These are phyloP conservation scores for Cutaneotrichosporon spelunceum DNA, from an alignment of 1,284 basidiomycete genomes.

Conservation along the genomic window DNA sequence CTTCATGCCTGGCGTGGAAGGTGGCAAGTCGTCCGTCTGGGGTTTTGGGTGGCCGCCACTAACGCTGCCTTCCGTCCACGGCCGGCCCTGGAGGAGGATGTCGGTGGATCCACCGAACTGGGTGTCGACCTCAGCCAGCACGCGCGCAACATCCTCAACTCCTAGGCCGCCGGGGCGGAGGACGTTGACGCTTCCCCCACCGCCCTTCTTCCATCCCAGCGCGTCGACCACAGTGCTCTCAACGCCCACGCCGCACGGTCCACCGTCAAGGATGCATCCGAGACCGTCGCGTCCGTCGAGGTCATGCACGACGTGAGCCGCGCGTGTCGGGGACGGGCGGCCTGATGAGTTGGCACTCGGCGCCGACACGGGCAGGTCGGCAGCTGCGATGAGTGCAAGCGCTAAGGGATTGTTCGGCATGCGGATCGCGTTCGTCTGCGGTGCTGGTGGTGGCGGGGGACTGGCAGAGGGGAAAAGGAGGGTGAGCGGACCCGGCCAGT, in stretches of 20 bases:
- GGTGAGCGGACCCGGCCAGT: constrained; percentile 95
- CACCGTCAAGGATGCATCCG: constrained; percentile 85
- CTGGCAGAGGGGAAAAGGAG: constrained; percentile 76
- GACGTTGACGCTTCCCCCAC: constrained; percentile 66
- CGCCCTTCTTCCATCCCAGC: constrained; percentile 58
- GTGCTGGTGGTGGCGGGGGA: constrained; percentile 47
- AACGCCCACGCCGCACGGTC: constrained; percentile 79
- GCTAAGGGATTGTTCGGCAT: constrained; percentile 95
- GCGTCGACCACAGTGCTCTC: constrained; percentile 97
- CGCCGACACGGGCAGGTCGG: constrained; percentile 78
- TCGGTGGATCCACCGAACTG: constrained; percentile 33
- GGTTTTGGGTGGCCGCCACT: not conserved
- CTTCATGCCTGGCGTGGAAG: constrained; percentile 99
- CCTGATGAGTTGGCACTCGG: constrained; percentile 95
- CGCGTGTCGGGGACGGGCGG: constrained; percentile 89
- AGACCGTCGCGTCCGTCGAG: constrained; percentile 62
- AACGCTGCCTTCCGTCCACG: constrained; percentile 19
- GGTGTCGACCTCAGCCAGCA: constrained; percentile 54
- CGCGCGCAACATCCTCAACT: constrained; percentile 75
- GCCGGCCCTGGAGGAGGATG: constrained; percentile 37
- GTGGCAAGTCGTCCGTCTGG: constrained; percentile 53
- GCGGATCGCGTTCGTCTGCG: constrained; percentile 76
- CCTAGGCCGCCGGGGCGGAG: constrained; percentile 90
- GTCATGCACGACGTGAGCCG: constrained; percentile 79
- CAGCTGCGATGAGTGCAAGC: constrained; percentile 75